phyloP scores from a whole-genome alignment of 2,329 filamentous ascomycete species.

The Akanthomyces uredinophilus region DNA sequence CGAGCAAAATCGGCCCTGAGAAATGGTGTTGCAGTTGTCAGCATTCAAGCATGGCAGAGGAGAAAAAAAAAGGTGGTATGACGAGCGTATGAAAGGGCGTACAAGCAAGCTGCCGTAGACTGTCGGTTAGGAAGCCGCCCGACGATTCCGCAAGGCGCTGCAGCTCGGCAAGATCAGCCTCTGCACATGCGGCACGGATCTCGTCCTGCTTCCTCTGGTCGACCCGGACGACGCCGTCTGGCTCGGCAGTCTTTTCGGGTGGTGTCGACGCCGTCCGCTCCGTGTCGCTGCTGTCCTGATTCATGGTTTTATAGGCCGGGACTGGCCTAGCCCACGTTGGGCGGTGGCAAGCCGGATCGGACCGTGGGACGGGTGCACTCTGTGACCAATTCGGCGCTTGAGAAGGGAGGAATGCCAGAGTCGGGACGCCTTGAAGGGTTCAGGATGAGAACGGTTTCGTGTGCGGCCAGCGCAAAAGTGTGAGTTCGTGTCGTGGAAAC shows the following conservation, averaged over 20 bases:
- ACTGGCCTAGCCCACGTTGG: not conserved
- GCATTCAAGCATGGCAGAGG: no score
- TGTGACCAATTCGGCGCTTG: not conserved
- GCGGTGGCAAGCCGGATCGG: no score
- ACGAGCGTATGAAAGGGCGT: constrained; percentile 34
- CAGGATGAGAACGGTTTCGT: no score
- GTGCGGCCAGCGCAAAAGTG: not conserved
- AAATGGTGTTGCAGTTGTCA: constrained; percentile 3
- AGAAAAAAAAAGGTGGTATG: no score
- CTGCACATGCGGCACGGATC: constrained; percentile 53
- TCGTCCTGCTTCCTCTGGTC: constrained; percentile 29
- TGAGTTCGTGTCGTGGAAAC: not conserved
- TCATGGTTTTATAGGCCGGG: not conserved
- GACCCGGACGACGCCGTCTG: not conserved
- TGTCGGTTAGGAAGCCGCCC: constrained; percentile 64
- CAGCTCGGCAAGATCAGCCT: constrained; percentile 51
- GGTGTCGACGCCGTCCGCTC: not conserved
- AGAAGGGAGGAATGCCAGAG: no score
- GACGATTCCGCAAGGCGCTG: constrained; percentile 54
- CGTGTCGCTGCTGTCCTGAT: not conserved
- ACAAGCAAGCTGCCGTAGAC: constrained; percentile 72
- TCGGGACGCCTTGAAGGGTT: no score
- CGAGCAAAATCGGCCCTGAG: constrained; percentile 17
- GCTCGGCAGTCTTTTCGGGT: not conserved
- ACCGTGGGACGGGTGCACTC: not conserved